Conservation (phyloP, 352 stramenopile genomes). For the Thraustotheca clavata region DNA sequence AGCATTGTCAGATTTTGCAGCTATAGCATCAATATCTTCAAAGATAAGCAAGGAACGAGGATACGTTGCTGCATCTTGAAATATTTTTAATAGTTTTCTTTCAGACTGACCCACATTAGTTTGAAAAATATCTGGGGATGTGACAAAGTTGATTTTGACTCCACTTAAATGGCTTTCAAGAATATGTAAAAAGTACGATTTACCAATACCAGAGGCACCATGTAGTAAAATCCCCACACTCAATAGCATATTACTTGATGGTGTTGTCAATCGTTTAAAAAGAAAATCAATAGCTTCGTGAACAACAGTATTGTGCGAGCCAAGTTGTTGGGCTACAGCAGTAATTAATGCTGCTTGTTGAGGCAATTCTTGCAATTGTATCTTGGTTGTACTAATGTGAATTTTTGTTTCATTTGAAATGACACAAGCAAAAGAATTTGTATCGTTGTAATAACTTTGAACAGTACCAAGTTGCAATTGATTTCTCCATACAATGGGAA, state of each 20-base stretch:
- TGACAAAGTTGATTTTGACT: slow-evolving; percentile 32
- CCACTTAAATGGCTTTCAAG: background rate
- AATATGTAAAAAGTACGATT: slow-evolving; percentile 30
- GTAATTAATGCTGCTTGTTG: too few species aligned
- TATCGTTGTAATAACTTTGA: too few species aligned
- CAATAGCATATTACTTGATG: slow-evolving; percentile 7
- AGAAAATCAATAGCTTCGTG: background rate
- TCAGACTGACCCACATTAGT: slow-evolving; percentile 90
- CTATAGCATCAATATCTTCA: slow-evolving; percentile 89
- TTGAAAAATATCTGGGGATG: slow-evolving; percentile 91
- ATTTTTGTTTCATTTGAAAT: too few species aligned
- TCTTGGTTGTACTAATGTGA: too few species aligned
- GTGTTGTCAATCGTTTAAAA: background rate
- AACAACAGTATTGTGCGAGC: background rate
- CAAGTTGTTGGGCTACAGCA: background rate
- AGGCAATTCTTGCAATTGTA: too few species aligned
- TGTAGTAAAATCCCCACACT: slow-evolving; percentile 55
- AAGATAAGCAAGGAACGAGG: slow-evolving; percentile 66
- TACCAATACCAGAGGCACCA: slow-evolving; percentile 62
- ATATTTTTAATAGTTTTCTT: slow-evolving; percentile 46
- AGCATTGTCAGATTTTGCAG: slow-evolving; percentile 46
- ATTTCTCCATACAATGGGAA: slow-evolving; percentile 44
- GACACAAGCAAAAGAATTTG: too few species aligned
- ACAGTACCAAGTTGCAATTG: slow-evolving; percentile 33
- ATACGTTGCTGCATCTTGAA: slow-evolving; percentile 40